Conservation (phyloP, 2,329 filamentous ascomycete species). For the Xylariaceae sp. region DNA sequence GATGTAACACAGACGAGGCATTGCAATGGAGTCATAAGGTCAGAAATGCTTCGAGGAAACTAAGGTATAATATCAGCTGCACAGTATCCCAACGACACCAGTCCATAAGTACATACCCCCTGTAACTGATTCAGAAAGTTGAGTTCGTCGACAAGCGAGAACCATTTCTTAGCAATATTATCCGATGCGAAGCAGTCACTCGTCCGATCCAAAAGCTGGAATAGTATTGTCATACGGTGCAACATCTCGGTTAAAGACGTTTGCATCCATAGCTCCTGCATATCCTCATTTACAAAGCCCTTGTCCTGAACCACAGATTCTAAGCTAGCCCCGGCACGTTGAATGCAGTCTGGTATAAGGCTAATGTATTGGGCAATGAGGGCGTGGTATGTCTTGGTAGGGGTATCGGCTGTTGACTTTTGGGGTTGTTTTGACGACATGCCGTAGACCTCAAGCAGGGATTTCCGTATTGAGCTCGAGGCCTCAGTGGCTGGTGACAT, state of each 20-base stretch:
- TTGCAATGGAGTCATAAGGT: slow-evolving; percentile 69
- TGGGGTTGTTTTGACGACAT: slow-evolving; percentile 42
- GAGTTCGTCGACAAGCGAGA: slow-evolving; percentile 71
- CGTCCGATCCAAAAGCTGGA: slow-evolving; percentile 70
- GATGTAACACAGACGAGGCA: slow-evolving; percentile 74
- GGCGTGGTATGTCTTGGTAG: slow-evolving; percentile 49
- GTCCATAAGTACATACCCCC: slow-evolving; percentile 50
- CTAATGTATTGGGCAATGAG: slow-evolving; percentile 58
- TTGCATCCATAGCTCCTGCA: slow-evolving; percentile 38
- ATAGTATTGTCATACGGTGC: slow-evolving; percentile 76
- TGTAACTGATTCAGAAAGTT: slow-evolving; percentile 72
- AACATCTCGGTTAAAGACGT: slow-evolving; percentile 67
- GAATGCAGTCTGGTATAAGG: slow-evolving; percentile 56
- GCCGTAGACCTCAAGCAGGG: slow-evolving; percentile 42
- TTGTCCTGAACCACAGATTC: slow-evolving; percentile 59
- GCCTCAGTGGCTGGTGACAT: slow-evolving; percentile 35
- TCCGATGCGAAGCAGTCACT: slow-evolving; percentile 62
- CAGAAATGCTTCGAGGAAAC: slow-evolving; percentile 38
- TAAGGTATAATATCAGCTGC: slow-evolving; percentile 48
- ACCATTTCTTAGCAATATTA: slow-evolving; percentile 72
- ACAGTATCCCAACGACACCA: slow-evolving; percentile 33
- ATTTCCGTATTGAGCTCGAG: slow-evolving; percentile 39
- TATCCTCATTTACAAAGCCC: slow-evolving; percentile 34
- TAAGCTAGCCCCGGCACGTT: slow-evolving; percentile 56
- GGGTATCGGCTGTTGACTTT: slow-evolving; percentile 37